phyloP scores from a whole-genome alignment of 345 rosid genomes.

The Anacardium occidentale region DNA sequence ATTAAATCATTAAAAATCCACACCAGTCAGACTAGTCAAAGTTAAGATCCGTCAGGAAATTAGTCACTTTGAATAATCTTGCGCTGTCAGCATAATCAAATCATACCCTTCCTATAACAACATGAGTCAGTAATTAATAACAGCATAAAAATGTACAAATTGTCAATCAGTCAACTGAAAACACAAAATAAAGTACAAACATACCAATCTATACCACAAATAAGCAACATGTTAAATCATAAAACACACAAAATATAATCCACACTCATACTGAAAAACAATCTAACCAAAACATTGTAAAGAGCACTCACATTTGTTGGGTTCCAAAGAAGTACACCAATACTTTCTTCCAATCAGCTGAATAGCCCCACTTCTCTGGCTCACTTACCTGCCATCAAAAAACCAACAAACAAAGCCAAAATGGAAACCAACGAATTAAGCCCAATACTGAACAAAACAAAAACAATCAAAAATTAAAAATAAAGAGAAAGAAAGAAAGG shows the following conservation, averaged over 20 bases:
- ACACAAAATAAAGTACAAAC: neutral
- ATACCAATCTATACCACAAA: neutral
- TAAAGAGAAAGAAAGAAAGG: neutral
- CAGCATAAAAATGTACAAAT: neutral
- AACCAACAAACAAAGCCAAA: constrained; percentile 23
- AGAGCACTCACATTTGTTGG: constrained; percentile 81
- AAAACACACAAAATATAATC: constrained; percentile 1
- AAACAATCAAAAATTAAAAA: neutral
- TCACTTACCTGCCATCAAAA: constrained; percentile 70
- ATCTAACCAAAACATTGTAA: neutral
- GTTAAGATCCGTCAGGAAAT: neutral
- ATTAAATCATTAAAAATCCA: neutral
- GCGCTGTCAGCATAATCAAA: neutral
- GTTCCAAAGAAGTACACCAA: constrained; percentile 93
- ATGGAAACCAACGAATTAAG: neutral
- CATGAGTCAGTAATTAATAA: neutral
- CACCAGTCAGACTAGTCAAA: neutral
- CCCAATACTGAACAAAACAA: neutral
- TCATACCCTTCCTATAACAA: neutral
- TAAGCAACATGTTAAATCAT: neutral
- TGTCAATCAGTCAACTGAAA: neutral
- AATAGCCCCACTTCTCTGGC: constrained; percentile 91
- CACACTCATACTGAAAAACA: neutral
- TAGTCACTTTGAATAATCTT: neutral
- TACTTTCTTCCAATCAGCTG: constrained; percentile 85